Evolutionary conservation across 2,329 filamentous ascomycete genomes (phyloP).

Genomic region (Hypoxylon sp.): DNA sequence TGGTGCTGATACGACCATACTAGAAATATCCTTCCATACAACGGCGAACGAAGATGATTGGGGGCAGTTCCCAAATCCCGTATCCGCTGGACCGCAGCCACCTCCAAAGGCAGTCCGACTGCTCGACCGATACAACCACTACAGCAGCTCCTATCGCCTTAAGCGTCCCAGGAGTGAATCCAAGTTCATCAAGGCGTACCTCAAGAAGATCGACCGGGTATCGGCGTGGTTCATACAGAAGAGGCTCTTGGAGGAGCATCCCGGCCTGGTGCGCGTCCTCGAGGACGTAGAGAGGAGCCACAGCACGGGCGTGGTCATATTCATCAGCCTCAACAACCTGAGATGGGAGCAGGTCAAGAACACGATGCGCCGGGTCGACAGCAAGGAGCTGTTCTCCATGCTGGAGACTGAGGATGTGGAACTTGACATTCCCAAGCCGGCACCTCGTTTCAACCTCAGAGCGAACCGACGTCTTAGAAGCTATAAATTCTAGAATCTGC

Average conservation of each 20-base stretch:
- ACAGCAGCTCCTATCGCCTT: conserved; percentile 28
- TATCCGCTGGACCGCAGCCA: conserved; percentile 4
- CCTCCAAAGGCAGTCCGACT: conserved; percentile 18
- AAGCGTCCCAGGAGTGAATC: conserved; percentile 28
- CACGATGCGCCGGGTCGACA: conserved; percentile 15
- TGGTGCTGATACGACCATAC: background rate
- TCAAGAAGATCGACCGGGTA: conserved; percentile 29
- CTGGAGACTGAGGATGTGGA: conserved; percentile 9
- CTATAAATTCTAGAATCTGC: background rate
- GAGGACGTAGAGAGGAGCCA: conserved; percentile 8
- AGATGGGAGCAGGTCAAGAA: conserved; percentile 24
- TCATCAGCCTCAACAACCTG: conserved; percentile 16
- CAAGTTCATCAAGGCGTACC: conserved; percentile 33
- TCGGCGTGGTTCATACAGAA: conserved; percentile 35
- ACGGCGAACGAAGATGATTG: background rate
- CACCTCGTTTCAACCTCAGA: background rate
- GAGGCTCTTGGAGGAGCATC: conserved; percentile 29
- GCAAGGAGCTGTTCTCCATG: conserved; percentile 19
- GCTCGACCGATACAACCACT: conserved; percentile 34
- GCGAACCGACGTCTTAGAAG: background rate
- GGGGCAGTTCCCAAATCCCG: background rate
- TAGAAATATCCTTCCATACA: conserved; percentile 4
- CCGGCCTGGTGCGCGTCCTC: conserved; percentile 21
- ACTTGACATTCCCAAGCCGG: background rate
- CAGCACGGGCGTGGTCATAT: conserved; percentile 13